A percentile compares a stretch with the other conserved stretches of the same genome.
Evolutionary conservation across 192 early-diverging fungal genomes (phyloP).

Genomic region (Coemansia nantahalensis): DNA sequence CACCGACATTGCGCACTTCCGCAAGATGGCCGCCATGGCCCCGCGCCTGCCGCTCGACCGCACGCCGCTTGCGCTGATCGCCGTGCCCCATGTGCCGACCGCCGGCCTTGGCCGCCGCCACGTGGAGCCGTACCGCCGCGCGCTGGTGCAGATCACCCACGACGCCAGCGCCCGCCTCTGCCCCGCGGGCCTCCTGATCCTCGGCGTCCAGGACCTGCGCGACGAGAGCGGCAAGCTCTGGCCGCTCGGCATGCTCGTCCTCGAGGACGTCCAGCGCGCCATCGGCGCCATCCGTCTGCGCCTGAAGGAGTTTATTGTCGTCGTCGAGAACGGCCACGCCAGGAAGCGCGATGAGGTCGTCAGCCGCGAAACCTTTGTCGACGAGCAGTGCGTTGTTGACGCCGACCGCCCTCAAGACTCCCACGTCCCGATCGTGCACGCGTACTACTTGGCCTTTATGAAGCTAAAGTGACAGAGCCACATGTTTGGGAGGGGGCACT

Average conservation of each 20-base stretch:
- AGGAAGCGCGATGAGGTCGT: slow-evolving; percentile 46
- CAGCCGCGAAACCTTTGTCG: slow-evolving; percentile 36
- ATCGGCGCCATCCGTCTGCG: slow-evolving; percentile 49
- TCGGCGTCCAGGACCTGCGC: slow-evolving; percentile 72
- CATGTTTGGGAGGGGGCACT: no score
- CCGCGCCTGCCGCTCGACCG: slow-evolving; percentile 31
- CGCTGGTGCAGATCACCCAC: slow-evolving; percentile 60
- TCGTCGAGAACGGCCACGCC: slow-evolving; percentile 48
- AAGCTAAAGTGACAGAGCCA: slow-evolving; percentile 36
- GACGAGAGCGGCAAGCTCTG: slow-evolving; percentile 61
- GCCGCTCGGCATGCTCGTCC: slow-evolving; percentile 70
- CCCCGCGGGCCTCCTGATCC: slow-evolving; percentile 61
- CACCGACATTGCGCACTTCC: slow-evolving; percentile 69
- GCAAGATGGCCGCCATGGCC: slow-evolving; percentile 55
- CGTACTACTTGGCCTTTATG: slow-evolving; percentile 55
- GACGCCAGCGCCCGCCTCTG: slow-evolving; percentile 59
- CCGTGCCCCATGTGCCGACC: slow-evolving; percentile 63
- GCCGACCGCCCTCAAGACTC: neutral
- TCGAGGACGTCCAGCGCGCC: slow-evolving; percentile 68
- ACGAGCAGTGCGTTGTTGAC: slow-evolving; percentile 41
- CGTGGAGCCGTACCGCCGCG: slow-evolving; percentile 59
- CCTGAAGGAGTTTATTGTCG: slow-evolving; percentile 55
- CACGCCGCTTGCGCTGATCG: slow-evolving; percentile 55
- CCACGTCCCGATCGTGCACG: slow-evolving; percentile 56
- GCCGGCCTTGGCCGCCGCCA: slow-evolving; percentile 40